phyloP scores from a whole-genome alignment of 805 yeast genomes.

The Candida maris region DNA sequence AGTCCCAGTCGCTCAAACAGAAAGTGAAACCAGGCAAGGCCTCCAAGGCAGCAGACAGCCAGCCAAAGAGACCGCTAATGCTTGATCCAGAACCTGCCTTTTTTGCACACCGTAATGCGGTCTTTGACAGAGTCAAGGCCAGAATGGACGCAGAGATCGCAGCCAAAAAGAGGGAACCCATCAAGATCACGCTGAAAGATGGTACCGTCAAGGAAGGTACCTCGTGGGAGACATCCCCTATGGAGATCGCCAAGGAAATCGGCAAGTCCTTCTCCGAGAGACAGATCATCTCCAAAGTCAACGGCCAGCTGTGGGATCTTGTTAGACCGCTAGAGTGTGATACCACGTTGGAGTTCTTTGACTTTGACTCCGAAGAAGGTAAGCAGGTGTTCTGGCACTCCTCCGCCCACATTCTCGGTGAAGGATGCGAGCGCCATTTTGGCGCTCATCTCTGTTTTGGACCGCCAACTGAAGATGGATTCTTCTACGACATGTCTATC shows the following conservation, averaged over 20 bases:
- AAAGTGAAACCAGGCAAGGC: slow-evolving; percentile 36
- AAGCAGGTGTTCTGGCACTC: slow-evolving; percentile 98
- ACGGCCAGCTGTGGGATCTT: slow-evolving; percentile 92
- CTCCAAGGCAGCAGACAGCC: slow-evolving; percentile 26
- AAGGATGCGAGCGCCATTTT: slow-evolving; percentile 93
- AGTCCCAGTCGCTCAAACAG: slow-evolving; percentile 18
- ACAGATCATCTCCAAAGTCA: slow-evolving; percentile 85
- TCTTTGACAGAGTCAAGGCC: slow-evolving; percentile 78
- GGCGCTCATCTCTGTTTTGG: slow-evolving; percentile 93
- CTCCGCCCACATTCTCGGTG: slow-evolving; percentile 96
- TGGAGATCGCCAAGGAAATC: slow-evolving; percentile 77
- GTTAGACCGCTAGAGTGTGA: slow-evolving; percentile 86
- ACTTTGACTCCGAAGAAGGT: slow-evolving; percentile 93
- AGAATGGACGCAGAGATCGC: slow-evolving; percentile 73
- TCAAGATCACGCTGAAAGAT: slow-evolving; percentile 81
- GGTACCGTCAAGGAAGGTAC: slow-evolving; percentile 76
- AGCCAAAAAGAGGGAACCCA: slow-evolving; percentile 50
- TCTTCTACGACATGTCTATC: slow-evolving; percentile 93
- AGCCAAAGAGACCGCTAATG: slow-evolving; percentile 39
- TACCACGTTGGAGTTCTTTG: slow-evolving; percentile 71
- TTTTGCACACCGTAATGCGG: slow-evolving; percentile 69
- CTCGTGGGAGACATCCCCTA: slow-evolving; percentile 87
- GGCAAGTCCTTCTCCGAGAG: slow-evolving; percentile 86
- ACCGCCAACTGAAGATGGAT: slow-evolving; percentile 97
- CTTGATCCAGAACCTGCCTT: slow-evolving; percentile 81